Evolutionary conservation across 495 filamentous ascomycete species (phyloP).

Genomic region (Aspergillus ellipticus): DNA sequence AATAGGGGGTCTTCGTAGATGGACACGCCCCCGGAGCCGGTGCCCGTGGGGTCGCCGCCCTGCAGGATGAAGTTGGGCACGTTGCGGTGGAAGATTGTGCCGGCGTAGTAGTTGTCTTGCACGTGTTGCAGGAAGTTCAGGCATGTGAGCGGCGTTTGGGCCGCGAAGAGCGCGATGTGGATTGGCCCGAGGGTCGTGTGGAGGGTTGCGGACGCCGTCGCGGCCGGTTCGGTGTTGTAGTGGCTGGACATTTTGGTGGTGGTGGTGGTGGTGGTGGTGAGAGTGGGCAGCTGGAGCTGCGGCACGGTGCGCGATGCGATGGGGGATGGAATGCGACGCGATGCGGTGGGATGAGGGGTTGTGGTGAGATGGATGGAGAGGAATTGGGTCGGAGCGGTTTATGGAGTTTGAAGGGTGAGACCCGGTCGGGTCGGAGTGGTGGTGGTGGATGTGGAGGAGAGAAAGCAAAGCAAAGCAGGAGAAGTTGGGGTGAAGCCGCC

Average conservation of each 20-base stretch:
- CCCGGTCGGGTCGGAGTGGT: neutral
- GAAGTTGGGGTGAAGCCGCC: neutral
- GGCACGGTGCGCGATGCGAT: neutral
- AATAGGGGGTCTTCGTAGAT: conserved; percentile 86
- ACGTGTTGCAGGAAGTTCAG: conserved; percentile 96
- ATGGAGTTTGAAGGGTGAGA: too few relatives aligned
- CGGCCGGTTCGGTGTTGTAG: conserved; percentile 92
- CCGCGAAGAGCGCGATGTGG: conserved; percentile 86
- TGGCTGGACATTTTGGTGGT: conserved; percentile 65
- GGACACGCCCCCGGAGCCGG: conserved; percentile 83
- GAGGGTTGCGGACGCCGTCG: conserved; percentile 84
- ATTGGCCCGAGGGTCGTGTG: conserved; percentile 87
- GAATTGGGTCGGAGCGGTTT: too few relatives aligned
- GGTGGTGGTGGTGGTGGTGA: neutral
- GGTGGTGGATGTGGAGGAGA: neutral
- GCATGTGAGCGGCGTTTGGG: conserved; percentile 83
- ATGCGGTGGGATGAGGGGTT: too few relatives aligned
- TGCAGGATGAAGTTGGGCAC: conserved; percentile 90
- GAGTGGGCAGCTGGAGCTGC: neutral
- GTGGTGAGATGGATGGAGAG: neutral
- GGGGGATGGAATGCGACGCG: neutral
- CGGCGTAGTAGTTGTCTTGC: conserved; percentile 89
- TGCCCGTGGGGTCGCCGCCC: conserved; percentile 90
- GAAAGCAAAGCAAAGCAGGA: neutral
- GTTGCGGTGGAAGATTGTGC: conserved; percentile 89